Evolutionary conservation across 2,329 filamentous ascomycete species (phyloP).

Genomic region (Aureobasidium sp.): DNA sequence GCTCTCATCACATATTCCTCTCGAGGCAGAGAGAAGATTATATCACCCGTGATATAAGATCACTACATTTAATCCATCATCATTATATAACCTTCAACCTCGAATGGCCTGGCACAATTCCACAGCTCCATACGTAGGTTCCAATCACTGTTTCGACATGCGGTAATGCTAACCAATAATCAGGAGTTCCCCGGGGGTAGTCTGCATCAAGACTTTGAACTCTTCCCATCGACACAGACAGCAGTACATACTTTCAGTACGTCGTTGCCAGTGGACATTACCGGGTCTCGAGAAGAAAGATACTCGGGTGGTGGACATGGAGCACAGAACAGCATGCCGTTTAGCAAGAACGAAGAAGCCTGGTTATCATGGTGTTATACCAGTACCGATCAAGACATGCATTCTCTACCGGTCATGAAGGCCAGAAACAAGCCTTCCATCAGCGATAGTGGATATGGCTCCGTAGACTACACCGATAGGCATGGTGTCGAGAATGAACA

Average conservation of each 20-base stretch:
- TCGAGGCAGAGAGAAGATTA: neutral
- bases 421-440: neutral
- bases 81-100: neutral
- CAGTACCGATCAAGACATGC: neutral
- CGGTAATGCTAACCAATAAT: neutral
- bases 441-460: slow-evolving; percentile 18
- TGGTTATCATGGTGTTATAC: slow-evolving; percentile 1
- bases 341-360: neutral
- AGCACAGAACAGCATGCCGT: neutral
- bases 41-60: neutral
- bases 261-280: neutral
- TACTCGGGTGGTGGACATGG: neutral
- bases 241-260: neutral
- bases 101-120: slow-evolving; percentile 17
- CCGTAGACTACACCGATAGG: neutral
- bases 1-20: neutral
- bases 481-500: neutral
- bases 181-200: neutral
- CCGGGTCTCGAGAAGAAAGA: neutral
- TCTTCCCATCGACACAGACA: neutral
- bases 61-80: neutral
- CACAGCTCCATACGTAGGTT: neutral
- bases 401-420: neutral
- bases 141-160: neutral
- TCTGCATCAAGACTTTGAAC: slow-evolving; percentile 10